Evolutionary conservation across 2,329 filamentous ascomycete species (phyloP).

Genomic region (Penicillium palitans): DNA sequence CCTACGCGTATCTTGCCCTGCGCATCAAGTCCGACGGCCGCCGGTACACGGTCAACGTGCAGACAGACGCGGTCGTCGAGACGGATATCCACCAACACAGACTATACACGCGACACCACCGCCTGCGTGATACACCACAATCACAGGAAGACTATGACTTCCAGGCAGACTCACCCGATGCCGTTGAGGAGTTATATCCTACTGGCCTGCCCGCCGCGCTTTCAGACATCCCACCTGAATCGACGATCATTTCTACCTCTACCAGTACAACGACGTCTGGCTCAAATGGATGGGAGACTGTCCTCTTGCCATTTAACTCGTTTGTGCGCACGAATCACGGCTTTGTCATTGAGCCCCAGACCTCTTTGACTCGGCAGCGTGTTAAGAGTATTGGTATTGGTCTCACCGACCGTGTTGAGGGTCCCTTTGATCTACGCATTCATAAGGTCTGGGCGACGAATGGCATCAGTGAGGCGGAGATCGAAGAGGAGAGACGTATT

Average conservation of each 20-base stretch:
- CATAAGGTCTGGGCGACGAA: constrained; percentile 92
- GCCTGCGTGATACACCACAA: constrained; percentile 24
- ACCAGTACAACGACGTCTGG: constrained; percentile 55
- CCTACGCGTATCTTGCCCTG: constrained; percentile 82
- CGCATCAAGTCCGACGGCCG: constrained; percentile 87
- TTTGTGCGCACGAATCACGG: constrained; percentile 96
- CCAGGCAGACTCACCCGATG: constrained; percentile 24
- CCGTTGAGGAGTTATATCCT: constrained; percentile 28
- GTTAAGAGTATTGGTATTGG: constrained; percentile 84
- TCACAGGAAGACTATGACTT: constrained; percentile 17
- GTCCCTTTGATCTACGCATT: constrained; percentile 83
- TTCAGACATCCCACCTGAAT: constrained; percentile 40
- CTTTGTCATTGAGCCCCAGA: constrained; percentile 87
- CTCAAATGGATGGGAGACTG: constrained; percentile 89
- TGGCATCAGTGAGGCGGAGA: constrained; percentile 46
- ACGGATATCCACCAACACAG: constrained; percentile 97
- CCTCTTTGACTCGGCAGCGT: constrained; percentile 81
- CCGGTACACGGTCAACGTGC: constrained; percentile 91
- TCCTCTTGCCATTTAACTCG: constrained; percentile 85
- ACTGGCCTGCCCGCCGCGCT: constrained; percentile 37
- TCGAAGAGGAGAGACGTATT: constrained; percentile 44
- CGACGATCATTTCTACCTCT: constrained; percentile 37
- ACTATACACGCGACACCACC: constrained; percentile 58
- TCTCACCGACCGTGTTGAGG: constrained; percentile 82
- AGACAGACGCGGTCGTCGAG: constrained; percentile 89